A percentile compares a stretch with the other conserved stretches of the same genome.
Conservation (phyloP, 805 yeast genomes). For the Candida taoyuanica region DNA sequence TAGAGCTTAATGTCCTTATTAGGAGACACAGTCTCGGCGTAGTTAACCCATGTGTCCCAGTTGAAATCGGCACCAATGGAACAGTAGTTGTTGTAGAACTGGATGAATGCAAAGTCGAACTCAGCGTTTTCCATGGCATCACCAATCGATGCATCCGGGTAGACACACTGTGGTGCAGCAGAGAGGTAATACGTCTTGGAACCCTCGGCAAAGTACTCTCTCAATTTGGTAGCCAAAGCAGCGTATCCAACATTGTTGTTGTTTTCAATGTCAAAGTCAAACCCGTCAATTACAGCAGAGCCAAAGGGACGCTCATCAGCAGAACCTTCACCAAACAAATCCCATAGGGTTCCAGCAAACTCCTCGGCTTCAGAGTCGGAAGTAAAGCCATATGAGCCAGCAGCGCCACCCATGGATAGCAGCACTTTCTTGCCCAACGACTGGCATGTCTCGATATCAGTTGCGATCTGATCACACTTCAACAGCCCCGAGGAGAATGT, state of each 20-base stretch:
- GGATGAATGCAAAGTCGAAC: constrained; percentile 79
- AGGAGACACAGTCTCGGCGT: constrained; percentile 53
- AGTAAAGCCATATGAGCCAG: constrained; percentile 82
- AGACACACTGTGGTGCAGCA: constrained; percentile 91
- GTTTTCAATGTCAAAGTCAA: constrained; percentile 87
- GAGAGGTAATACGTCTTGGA: constrained; percentile 67
- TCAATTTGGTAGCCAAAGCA: constrained; percentile 48
- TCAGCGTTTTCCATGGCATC: constrained; percentile 52
- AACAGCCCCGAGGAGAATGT: constrained; percentile 36
- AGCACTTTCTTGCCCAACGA: constrained; percentile 71
- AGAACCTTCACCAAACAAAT: constrained; percentile 59
- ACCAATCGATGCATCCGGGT: constrained; percentile 72
- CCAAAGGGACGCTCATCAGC: constrained; percentile 59
- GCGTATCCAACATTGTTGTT: constrained; percentile 58
- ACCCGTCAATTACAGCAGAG: constrained; percentile 80
- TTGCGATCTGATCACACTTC: constrained; percentile 53
- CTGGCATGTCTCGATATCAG: constrained; percentile 78
- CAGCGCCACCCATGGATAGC: constrained; percentile 71
- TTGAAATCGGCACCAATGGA: constrained; percentile 51
- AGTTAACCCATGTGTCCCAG: constrained; percentile 70
- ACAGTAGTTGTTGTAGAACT: constrained; percentile 87
- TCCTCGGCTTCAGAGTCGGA: constrained; percentile 69
- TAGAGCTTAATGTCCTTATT: constrained; percentile 66
- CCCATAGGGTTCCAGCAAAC: constrained; percentile 58
- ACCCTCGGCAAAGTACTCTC: constrained; percentile 49